Evolutionary conservation across 129 eudicot genomes (phyloP).

Genomic region (Chrysanthemum seticuspe): DNA sequence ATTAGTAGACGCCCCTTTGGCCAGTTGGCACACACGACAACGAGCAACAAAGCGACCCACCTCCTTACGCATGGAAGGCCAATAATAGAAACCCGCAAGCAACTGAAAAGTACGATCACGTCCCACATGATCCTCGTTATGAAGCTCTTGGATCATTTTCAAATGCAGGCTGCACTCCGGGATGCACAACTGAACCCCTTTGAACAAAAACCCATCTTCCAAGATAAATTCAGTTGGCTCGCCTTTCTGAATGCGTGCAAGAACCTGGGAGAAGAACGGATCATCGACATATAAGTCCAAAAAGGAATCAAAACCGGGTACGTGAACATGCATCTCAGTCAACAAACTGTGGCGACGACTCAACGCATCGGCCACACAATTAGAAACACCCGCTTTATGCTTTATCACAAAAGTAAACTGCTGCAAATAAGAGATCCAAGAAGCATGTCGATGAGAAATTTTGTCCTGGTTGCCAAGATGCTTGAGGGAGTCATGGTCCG

Average conservation of each 20-base stretch:
- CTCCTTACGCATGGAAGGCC: neutral
- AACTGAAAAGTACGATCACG: slow-evolving; percentile 6
- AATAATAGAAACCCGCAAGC: slow-evolving; percentile 2
- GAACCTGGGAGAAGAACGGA: neutral
- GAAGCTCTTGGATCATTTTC: slow-evolving; percentile 8
- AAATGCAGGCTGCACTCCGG: slow-evolving; percentile 5
- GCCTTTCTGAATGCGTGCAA: neutral
- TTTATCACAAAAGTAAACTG: slow-evolving; percentile 12
- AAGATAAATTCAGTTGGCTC: too few relatives aligned
- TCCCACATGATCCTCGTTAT: neutral
- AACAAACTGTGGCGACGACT: slow-evolving; percentile 13
- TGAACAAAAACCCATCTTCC: neutral
- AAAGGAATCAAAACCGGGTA: slow-evolving; percentile 12
- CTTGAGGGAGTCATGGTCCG: slow-evolving; percentile 13
- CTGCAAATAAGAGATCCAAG: slow-evolving; percentile 9
- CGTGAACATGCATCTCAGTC: neutral
- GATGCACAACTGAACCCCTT: neutral
- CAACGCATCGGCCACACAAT: slow-evolving; percentile 12
- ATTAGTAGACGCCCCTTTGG: neutral
- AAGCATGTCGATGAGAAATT: slow-evolving; percentile 18
- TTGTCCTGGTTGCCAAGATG: neutral
- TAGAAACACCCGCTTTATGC: slow-evolving; percentile 4
- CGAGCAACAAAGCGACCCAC: neutral
- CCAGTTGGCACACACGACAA: neutral
- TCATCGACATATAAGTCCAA: neutral